Evolutionary conservation across 139 green algal species (phyloP).

Genomic region (Auxenochlorella pyrenoidosa): DNA sequence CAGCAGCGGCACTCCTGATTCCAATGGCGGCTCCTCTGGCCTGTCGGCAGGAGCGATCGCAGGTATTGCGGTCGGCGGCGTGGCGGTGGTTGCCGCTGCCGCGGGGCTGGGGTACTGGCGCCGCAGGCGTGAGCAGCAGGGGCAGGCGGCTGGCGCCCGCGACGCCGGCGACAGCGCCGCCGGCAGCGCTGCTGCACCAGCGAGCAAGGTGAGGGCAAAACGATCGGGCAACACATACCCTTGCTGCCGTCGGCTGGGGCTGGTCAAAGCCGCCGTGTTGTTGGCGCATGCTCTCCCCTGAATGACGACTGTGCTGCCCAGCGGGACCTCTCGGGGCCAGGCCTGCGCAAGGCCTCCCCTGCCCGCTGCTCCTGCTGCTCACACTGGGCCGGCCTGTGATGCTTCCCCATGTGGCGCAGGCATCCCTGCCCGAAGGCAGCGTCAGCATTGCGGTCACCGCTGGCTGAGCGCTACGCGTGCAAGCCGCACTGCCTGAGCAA

Average conservation of each 20-base stretch:
- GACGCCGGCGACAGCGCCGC: neutral
- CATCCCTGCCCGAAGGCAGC: neutral
- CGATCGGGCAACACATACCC: no score
- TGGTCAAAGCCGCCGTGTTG: no score
- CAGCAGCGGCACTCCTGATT: neutral
- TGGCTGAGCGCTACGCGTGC: neutral
- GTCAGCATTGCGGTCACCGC: neutral
- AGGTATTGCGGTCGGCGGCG: conserved; percentile 2
- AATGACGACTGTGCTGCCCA: no score
- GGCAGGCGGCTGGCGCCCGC: neutral
- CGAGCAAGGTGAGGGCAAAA: neutral
- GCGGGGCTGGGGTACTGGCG: neutral
- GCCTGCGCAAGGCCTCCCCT: no score
- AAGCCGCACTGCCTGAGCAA: no score
- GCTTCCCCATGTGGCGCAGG: no score
- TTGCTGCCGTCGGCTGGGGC: no score
- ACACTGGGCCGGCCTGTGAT: no score
- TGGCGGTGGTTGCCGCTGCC: neutral
- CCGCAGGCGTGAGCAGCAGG: neutral
- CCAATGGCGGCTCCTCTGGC: neutral
- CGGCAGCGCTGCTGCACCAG: neutral
- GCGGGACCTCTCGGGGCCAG: no score
- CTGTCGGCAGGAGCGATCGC: neutral
- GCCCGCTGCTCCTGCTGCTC: no score
- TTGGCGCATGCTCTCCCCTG: no score